Conservation (phyloP, 2,329 filamentous ascomycete genomes). For the Chrysoporthe austroafricana region DNA sequence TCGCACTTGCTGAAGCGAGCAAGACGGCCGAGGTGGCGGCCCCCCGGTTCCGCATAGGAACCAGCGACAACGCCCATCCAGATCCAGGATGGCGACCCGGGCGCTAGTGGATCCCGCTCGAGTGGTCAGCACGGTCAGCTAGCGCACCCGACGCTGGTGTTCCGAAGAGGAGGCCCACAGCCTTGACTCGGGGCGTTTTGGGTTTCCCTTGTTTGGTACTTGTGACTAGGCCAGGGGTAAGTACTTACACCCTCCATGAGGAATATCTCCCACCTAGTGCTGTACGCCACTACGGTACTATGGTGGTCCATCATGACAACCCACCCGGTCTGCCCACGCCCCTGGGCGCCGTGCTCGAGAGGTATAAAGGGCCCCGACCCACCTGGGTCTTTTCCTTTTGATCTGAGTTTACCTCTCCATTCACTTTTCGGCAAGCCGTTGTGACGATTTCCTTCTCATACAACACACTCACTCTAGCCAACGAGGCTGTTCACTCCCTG, state of each 20-base stretch:
- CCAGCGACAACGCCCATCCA: not conserved
- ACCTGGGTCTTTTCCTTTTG: slow-evolving; percentile 1
- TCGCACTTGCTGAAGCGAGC: slow-evolving; percentile 19
- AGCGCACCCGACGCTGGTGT: slow-evolving; percentile 22
- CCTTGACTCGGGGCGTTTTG: slow-evolving; percentile 17
- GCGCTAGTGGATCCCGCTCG: not conserved
- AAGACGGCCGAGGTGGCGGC: slow-evolving; percentile 10
- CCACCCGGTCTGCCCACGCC: not conserved
- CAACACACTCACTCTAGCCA: slow-evolving; percentile 26
- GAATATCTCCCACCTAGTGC: not conserved
- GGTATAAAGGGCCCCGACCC: slow-evolving; percentile 27
- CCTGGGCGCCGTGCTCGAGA: not conserved
- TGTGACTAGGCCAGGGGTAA: slow-evolving; percentile 15
- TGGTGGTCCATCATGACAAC: not conserved
- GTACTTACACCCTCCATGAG: not conserved
- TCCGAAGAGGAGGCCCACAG: slow-evolving; percentile 15
- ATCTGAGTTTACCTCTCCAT: not conserved
- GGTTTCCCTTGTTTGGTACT: slow-evolving; percentile 13
- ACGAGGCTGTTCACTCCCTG: slow-evolving; percentile 25
- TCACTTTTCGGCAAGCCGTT: slow-evolving; percentile 27
- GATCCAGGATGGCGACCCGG: not conserved
- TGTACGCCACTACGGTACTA: not conserved
- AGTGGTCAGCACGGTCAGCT: slow-evolving; percentile 9
- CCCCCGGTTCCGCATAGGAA: not conserved
- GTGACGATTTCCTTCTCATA: slow-evolving; percentile 19